These are phyloP conservation scores for Chalara sp. DNA, from an alignment of 2,329 filamentous ascomycete genomes.

Conservation along the genomic window DNA sequence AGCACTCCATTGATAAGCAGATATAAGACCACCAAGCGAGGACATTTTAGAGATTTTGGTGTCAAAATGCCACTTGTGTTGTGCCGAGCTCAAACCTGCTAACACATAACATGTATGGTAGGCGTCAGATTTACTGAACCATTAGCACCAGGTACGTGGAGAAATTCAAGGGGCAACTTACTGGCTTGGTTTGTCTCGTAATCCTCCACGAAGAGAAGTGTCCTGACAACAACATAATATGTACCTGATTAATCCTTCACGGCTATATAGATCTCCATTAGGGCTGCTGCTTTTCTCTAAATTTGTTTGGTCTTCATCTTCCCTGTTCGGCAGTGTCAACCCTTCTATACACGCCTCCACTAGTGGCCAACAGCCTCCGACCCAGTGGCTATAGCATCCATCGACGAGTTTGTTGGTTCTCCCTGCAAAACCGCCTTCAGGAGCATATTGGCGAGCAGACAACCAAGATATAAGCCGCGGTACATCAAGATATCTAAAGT, in stretches of 20 bases:
- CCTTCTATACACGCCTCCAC: slow-evolving; percentile 71
- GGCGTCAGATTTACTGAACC: slow-evolving; percentile 63
- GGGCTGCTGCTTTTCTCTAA: slow-evolving; percentile 8
- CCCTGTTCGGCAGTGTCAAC: slow-evolving; percentile 23
- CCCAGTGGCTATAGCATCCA: slow-evolving; percentile 97
- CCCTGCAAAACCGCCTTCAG: slow-evolving; percentile 88
- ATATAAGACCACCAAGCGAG: slow-evolving; percentile 22
- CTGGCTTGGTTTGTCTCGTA: slow-evolving; percentile 92
- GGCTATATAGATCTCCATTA: slow-evolving; percentile 59
- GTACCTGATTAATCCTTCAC: slow-evolving; percentile 80
- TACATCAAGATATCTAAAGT: slow-evolving; percentile 64
- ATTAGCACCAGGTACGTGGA: not conserved
- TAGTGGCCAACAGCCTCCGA: slow-evolving; percentile 89
- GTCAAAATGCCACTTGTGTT: slow-evolving; percentile 56
- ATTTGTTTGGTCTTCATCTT: not conserved
- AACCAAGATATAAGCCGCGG: slow-evolving; percentile 78
- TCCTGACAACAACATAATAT: slow-evolving; percentile 86
- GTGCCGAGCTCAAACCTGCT: slow-evolving; percentile 74
- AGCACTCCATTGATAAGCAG: slow-evolving; percentile 32
- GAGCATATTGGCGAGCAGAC: slow-evolving; percentile 79
- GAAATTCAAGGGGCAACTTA: slow-evolving; percentile 38
- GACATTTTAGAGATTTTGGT: slow-evolving; percentile 27
- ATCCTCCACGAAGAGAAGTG: slow-evolving; percentile 60
- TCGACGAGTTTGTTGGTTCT: slow-evolving; percentile 97
- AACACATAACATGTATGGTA: slow-evolving; percentile 94